Percentiles rank a stretch among this genome's conserved stretches.
Conservation (phyloP, 2,329 filamentous ascomycete genomes). For the Xylariaceae sp. region DNA sequence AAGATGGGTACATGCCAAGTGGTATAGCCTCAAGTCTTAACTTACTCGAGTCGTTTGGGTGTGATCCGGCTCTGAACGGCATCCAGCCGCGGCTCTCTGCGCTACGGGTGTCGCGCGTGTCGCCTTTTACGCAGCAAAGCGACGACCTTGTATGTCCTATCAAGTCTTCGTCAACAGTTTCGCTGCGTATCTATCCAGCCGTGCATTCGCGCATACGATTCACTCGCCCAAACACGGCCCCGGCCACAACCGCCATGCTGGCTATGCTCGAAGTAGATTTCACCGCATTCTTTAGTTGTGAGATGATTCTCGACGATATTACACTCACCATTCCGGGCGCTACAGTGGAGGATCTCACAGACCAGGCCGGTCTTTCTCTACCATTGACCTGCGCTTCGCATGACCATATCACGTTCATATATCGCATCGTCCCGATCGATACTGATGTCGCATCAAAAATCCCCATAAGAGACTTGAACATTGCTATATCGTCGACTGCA, state of each 20-base stretch:
- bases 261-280: conserved; percentile 71
- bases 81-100: conserved; percentile 65
- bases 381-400: conserved; percentile 61
- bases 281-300: conserved; percentile 63
- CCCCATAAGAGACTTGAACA: conserved; percentile 49
- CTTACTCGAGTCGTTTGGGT: conserved; percentile 67
- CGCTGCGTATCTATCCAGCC: conserved; percentile 61
- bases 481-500: conserved; percentile 57
- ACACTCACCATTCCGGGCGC: conserved; percentile 53
- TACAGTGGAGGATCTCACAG: conserved; percentile 53
- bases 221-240: conserved; percentile 55
- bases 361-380: conserved; percentile 44
- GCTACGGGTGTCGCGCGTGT: conserved; percentile 67
- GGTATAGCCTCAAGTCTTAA: conserved; percentile 66
- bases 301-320: conserved; percentile 57
- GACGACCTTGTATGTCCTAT: conserved; percentile 60
- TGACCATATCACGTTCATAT: conserved; percentile 71
- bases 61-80: conserved; percentile 58
- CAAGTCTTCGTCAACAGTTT: conserved; percentile 56
- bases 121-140: conserved; percentile 56
- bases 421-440: conserved; percentile 54
- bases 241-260: conserved; percentile 56
- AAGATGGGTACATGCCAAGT: conserved; percentile 63
- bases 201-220: conserved; percentile 70
- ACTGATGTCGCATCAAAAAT: conserved; percentile 43